Percentiles rank a stretch among this genome's conserved stretches.
Conservation (phyloP, 331 rosid species). For the Cydonia oblonga region DNA sequence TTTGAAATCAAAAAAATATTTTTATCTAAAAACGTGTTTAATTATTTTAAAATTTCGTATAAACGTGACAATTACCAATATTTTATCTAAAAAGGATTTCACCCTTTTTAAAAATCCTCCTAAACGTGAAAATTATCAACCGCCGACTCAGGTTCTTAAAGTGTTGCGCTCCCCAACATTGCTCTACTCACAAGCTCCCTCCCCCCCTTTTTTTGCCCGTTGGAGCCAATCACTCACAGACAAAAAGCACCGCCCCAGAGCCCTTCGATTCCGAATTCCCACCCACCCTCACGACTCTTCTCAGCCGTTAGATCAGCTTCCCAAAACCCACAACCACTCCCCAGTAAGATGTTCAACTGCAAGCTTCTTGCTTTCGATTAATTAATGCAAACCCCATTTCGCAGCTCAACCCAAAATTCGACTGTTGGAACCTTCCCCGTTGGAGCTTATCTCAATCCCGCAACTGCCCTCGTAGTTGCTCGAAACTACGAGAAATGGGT, state of each 20-base stretch:
- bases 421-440: conserved; percentile 16
- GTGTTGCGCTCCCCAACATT: neutral
- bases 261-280: neutral
- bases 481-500: neutral
- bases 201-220: neutral
- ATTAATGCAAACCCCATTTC: neutral
- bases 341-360: neutral
- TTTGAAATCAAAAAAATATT: too few species aligned
- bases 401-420: neutral
- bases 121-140: too few species aligned
- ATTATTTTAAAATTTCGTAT: too few species aligned
- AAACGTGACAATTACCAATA: too few species aligned
- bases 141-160: neutral
- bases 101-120: too few species aligned
- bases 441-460: neutral
- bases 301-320: neutral
- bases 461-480: neutral
- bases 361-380: neutral
- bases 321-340: neutral
- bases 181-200: neutral
- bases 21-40: too few species aligned
- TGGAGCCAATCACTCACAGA: neutral
- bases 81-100: too few species aligned
- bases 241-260: neutral
- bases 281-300: neutral